Evolutionary conservation across 2,329 filamentous ascomycete species (phyloP), one percentile per base, ranked within the genome.

Genomic region (Nigrospora oryzae): DNA sequence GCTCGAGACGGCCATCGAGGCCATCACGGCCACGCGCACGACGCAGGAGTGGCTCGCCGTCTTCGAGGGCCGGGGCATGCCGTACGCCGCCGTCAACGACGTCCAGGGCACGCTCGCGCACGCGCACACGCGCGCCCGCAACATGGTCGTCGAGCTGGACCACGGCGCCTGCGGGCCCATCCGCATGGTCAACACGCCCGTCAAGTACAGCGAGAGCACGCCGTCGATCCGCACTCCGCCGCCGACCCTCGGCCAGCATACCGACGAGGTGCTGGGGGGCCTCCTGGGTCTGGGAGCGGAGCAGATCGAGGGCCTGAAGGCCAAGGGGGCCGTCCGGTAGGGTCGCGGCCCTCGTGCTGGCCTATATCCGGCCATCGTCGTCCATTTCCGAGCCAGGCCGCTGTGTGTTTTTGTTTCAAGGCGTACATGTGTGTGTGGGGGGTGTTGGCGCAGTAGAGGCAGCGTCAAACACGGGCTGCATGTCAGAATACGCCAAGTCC

Each of bases 1-100:
- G 43, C 74, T 98, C 17, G 91, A 97, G 59, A 69, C 70, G 1
- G 67, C 85, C 56, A 95, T 98, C 46, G 89, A 95, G 59, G 69
- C 69, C 2, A 73, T 87, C 38, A 94, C 88, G 0, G 69, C 68
- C 44, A 79, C 81, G 44, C 89, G 83, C 68, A 94, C 87, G 4
- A 98, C 93, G 0, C 69, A 83, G 52, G 83, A 96, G 60, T 97
- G 93, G 91, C 72, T 97, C 4, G 77, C 84, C 1, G 70, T 90
- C 1, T 83, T 96, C 38, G 89, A 96, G 56, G 89, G 88, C n/a
- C 86, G 79, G 47, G 93, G 93, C 5, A 83, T 98, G 83, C 93
- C 93, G 0, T 98, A 93, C 58, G 86, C 91, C 1, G 89, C 91
- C 1, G 86, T 98, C 54, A 98, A 97, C 59, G 91, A 98, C 59